Evolutionary conservation across 306 rosid genomes (phyloP).

Genomic region (Vigna unguiculata): DNA sequence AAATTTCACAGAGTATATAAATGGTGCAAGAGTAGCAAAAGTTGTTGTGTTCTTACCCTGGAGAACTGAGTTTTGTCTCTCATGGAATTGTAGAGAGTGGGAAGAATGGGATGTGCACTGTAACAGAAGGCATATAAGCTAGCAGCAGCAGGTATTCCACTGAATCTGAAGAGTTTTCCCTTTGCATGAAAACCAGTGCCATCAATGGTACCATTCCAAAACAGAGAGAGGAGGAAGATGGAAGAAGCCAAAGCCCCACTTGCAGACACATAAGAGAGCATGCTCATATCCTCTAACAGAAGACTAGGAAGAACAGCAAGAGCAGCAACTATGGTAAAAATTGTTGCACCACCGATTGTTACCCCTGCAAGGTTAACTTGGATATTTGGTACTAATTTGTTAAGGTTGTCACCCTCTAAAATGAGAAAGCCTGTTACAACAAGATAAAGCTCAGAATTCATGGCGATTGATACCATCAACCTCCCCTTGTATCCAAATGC

Average conservation of each 20-base stretch:
- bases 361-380: conserved; percentile 55
- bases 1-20: no score
- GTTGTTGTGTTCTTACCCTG: conserved; percentile 52
- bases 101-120: conserved; percentile 86
- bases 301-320: conserved; percentile 76
- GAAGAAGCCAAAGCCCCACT: conserved; percentile 83
- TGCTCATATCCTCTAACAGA: conserved; percentile 73
- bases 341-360: conserved; percentile 54
- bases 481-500: conserved; percentile 82
- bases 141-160: conserved; percentile 73
- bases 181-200: conserved; percentile 74
- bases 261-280: conserved; percentile 80
- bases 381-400: conserved; percentile 60
- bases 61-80: conserved; percentile 71
- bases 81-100: conserved; percentile 79
- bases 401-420: conserved; percentile 77
- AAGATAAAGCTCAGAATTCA: conserved; percentile 75
- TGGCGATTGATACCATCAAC: conserved; percentile 57
- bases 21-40: neutral
- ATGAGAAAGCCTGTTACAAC: conserved; percentile 82
- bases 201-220: conserved; percentile 75
- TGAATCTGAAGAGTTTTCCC: conserved; percentile 57
- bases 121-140: conserved; percentile 80
- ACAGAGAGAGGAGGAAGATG: conserved; percentile 60
- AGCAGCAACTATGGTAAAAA: conserved; percentile 60